Evolutionary conservation across 2,329 filamentous ascomycete genomes (phyloP), one percentile per base, ranked within the genome.

Genomic region (Paracamarosporium sp.): DNA sequence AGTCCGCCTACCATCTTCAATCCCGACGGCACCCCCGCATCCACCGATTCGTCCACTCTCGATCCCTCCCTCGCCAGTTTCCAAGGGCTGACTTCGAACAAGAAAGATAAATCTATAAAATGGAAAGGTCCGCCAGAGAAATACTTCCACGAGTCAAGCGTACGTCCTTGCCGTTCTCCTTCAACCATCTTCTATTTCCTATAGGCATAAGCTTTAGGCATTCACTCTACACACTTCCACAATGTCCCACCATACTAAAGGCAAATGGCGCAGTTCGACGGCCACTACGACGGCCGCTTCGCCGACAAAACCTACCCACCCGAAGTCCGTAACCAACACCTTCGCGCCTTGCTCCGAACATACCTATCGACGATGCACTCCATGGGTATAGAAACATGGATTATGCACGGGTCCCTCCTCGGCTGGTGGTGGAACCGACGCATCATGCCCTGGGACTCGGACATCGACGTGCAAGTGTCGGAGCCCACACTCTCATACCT

Each of bases 351-450:
- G 33, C 78, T 87, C 58, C 81, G 81, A 62, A 82, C 84, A 1
- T 88, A 87, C 63, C 76, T 86, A 2, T 73, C 77, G 1, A 84
- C 83, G 5, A 87, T 87, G 85, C 74, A 79, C 40, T 78, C 82
- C 50, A 79, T 87, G 30, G 82, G 83, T 13, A 81, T 82, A 4
- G 82, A 86, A 62, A 88, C 85, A 8, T 88, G 85, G 85, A 82
- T 88, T 55, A 87, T 87, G 83, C 86, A 88, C 63, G 85, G 86
- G 12, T 83, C 82, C 5, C 73, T 88, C 38, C 75, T 88, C 15
- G 84, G 85, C 33, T 88, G 86, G 85, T 88, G 83, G 81, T 88
- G 86, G 86, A 87, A 86, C 63, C 79, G 82, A 52, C 81, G 81
- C 67, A 82, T 86, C 64, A 80, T 88, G 73, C 85, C 85, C 2